phyloP scores from a whole-genome alignment of 2,329 filamentous ascomycete genomes.

The Alternaria sp. region DNA sequence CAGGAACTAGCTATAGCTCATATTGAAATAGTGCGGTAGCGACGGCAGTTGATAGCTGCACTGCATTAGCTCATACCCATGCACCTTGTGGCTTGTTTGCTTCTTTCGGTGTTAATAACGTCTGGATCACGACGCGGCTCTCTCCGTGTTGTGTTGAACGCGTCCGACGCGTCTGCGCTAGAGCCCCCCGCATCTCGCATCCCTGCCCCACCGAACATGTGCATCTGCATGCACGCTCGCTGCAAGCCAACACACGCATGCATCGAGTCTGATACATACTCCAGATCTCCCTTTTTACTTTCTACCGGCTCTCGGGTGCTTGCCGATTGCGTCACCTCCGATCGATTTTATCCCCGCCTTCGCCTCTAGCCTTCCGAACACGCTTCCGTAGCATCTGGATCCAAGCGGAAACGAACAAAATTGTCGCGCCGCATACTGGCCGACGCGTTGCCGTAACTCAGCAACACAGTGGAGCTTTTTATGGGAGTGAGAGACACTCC shows the following conservation, averaged over 20 bases:
- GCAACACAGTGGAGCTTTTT: background rate
- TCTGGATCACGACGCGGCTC: background rate
- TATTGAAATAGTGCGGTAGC: background rate
- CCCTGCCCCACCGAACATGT: constrained; percentile 18
- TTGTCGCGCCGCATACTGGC: background rate
- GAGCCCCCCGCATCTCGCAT: constrained; percentile 17
- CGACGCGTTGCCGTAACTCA: background rate
- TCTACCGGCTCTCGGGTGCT: background rate
- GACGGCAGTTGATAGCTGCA: constrained; percentile 4
- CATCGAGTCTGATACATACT: constrained; percentile 6
- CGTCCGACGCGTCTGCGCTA: constrained; percentile 13
- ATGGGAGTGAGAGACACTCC: background rate
- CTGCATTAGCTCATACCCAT: background rate
- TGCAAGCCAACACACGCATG: constrained; percentile 20
- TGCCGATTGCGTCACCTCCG: background rate
- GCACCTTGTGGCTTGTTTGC: background rate
- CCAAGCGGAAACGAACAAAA: background rate
- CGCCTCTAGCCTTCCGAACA: background rate
- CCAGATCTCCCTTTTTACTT: background rate
- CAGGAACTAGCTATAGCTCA: background rate
- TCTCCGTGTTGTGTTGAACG: background rate
- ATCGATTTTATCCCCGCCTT: background rate
- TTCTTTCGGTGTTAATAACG: background rate
- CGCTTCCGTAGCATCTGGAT: background rate
- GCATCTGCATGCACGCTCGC: constrained; percentile 14